A percentile compares a stretch with the other conserved stretches of the same genome.
Conservation (phyloP, 176 grass and related monocot species). For the Saccharum officinarum region DNA sequence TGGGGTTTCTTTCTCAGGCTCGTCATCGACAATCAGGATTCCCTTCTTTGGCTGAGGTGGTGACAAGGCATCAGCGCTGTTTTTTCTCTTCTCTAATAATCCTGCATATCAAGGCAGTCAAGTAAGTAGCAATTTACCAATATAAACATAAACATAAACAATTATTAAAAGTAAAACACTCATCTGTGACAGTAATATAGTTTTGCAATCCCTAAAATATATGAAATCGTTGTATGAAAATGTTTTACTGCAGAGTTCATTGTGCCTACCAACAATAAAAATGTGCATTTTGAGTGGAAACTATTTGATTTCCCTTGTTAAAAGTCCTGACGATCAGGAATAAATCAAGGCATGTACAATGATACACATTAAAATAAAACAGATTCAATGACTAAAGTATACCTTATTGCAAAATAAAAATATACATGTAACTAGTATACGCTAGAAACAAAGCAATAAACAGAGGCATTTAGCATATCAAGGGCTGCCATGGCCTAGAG, state of each 20-base stretch:
- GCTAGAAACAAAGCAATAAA: neutral
- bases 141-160: neutral
- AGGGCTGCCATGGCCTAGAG: neutral
- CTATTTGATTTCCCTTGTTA: neutral
- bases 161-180: neutral
- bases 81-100: conserved; percentile 66
- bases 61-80: conserved; percentile 38
- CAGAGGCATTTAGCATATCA: neutral
- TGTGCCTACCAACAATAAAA: neutral
- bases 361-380: neutral
- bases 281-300: neutral
- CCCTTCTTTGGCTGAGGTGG: conserved; percentile 47
- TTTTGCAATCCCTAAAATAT: neutral
- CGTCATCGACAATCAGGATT: conserved; percentile 67
- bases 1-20: conserved; percentile 65
- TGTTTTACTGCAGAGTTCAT: neutral
- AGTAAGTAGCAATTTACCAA: conserved; percentile 10
- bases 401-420: neutral
- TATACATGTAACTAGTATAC: neutral
- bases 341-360: neutral
- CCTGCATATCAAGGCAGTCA: conserved; percentile 39
- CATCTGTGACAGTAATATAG: neutral
- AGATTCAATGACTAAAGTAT: neutral
- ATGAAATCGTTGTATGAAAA: neutral
- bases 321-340: neutral